Conservation (phyloP, 805 yeast species). For the Candida pini region DNA sequence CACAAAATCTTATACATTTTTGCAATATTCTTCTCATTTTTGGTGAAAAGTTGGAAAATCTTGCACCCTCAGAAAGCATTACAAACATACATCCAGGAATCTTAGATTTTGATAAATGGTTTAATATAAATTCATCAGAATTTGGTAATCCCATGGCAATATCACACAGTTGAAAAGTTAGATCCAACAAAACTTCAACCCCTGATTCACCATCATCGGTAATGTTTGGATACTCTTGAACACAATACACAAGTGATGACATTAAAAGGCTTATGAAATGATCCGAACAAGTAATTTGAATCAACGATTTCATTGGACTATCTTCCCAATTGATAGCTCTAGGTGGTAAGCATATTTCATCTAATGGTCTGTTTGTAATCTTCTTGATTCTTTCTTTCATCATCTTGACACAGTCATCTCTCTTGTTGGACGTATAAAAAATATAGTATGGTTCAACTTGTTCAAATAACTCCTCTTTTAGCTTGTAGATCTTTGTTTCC, state of each 20-base stretch:
- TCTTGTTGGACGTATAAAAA: constrained; percentile 68
- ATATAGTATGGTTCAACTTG: constrained; percentile 78
- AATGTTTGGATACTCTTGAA: constrained; percentile 2
- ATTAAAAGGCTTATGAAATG: constrained; percentile 51
- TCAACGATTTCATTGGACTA: constrained; percentile 39
- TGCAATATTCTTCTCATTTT: constrained; percentile 53
- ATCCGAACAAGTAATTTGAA: constrained; percentile 45
- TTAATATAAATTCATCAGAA: constrained; percentile 15
- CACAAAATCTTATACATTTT: constrained; percentile 6
- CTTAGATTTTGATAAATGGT: constrained; percentile 8
- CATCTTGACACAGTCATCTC: constrained; percentile 75
- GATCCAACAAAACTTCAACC: constrained; percentile 51
- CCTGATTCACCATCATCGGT: constrained; percentile 18
- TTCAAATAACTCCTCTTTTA: constrained; percentile 50
- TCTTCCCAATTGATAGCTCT: constrained; percentile 32
- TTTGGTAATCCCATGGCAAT: constrained; percentile 43
- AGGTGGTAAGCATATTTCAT: constrained; percentile 57
- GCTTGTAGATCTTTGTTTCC: constrained; percentile 60
- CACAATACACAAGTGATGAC: constrained; percentile 39
- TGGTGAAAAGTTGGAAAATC: constrained; percentile 39
- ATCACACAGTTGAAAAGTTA: constrained; percentile 64
- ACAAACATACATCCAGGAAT: constrained; percentile 30
- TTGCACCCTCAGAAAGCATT: constrained; percentile 36
- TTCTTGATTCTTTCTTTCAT: constrained; percentile 47
- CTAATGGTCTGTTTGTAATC: constrained; percentile 29